A percentile compares a stretch with the other conserved stretches of the same genome.
Evolutionary conservation across 768 basidiomycete genomes (phyloP).

Genomic region (Sporobolomyces pararoseus): DNA sequence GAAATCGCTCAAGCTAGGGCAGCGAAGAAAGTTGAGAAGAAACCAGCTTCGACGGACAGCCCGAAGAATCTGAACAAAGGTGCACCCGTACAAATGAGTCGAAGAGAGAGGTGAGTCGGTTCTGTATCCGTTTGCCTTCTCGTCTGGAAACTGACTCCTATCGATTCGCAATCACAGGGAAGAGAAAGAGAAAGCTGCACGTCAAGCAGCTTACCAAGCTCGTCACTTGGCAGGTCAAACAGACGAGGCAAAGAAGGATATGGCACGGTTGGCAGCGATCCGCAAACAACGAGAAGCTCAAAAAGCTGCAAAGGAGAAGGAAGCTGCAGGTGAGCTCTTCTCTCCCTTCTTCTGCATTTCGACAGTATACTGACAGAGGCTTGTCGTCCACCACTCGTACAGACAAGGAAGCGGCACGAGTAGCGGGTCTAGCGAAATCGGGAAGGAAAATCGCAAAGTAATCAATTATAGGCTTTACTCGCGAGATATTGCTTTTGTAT

Average conservation of each 20-base stretch:
- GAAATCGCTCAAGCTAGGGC: background rate
- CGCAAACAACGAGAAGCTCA: conserved; percentile 12
- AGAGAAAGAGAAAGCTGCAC: conserved; percentile 15
- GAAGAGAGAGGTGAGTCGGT: conserved; percentile 9
- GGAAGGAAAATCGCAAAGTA: conserved; percentile 14
- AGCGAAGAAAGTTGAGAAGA: conserved; percentile 18
- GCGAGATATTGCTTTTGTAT: no score
- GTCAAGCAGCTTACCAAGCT: background rate
- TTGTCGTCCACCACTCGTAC: background rate
- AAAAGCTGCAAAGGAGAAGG: conserved; percentile 17
- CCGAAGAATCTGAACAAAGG: conserved; percentile 18
- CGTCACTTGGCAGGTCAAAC: conserved; percentile 2
- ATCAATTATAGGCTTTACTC: background rate
- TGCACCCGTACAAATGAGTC: conserved; percentile 17
- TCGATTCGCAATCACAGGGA: background rate
- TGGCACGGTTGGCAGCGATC: conserved; percentile 14
- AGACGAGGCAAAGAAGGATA: conserved; percentile 18
- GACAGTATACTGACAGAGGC: background rate
- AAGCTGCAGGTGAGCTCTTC: conserved; percentile 5
- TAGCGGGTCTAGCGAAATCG: background rate
- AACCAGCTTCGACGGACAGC: background rate
- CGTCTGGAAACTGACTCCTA: background rate
- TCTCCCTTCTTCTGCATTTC: background rate
- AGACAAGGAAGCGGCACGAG: conserved; percentile 12
- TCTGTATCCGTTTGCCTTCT: background rate